Conservation (phyloP, 2,329 filamentous ascomycete species). For the Neophaeococcomyces aloes region DNA sequence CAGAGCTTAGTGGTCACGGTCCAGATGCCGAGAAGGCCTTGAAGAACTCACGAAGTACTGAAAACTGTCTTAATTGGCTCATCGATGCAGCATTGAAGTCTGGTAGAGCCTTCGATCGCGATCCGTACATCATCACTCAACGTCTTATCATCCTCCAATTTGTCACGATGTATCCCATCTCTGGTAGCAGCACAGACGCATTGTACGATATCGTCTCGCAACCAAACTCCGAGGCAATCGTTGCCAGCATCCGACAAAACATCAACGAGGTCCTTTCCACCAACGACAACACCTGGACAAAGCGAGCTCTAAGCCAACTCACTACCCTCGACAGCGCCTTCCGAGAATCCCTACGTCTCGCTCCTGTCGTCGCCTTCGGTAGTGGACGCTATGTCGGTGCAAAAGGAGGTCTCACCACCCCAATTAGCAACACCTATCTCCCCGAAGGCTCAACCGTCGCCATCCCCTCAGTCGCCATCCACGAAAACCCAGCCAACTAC, state of each 20-base stretch:
- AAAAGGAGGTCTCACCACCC: conserved; percentile 21
- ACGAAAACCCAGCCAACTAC: conserved; percentile 40
- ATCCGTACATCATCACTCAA: background rate
- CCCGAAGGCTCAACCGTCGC: conserved; percentile 37
- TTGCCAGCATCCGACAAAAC: conserved; percentile 28
- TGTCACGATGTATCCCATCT: background rate
- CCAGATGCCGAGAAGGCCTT: background rate
- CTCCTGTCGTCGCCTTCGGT: conserved; percentile 29
- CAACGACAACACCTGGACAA: conserved; percentile 27
- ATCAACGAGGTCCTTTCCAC: conserved; percentile 22
- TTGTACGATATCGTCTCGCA: background rate
- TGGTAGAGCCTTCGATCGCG: background rate
- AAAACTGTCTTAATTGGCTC: conserved; percentile 1
- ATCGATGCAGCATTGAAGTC: background rate
- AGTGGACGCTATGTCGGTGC: conserved; percentile 21
- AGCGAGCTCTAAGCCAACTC: conserved; percentile 29
- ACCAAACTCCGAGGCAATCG: background rate
- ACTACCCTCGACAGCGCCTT: conserved; percentile 33
- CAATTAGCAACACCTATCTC: conserved; percentile 35
- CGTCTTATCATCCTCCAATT: background rate
- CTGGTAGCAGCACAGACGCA: background rate
- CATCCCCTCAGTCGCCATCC: conserved; percentile 36
- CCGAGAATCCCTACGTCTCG: conserved; percentile 35
- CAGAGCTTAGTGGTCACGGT: background rate
- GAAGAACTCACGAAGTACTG: background rate